phyloP scores from a whole-genome alignment of 257 asterid species.

The Scutellaria minor region DNA sequence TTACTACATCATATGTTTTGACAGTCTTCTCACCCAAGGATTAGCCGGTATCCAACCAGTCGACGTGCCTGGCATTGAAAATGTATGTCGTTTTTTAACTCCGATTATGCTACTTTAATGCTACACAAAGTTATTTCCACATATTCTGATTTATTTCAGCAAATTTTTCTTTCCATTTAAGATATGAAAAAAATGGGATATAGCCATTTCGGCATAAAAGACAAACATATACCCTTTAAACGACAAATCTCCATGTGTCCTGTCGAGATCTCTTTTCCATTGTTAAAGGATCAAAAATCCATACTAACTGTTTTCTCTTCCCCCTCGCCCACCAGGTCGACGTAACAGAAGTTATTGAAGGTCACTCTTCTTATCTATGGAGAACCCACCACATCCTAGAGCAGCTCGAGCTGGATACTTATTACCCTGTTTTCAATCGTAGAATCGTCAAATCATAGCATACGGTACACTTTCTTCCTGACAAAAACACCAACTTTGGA shows the following conservation, averaged over 20 bases:
- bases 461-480: not conserved
- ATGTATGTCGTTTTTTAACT: conserved; percentile 48
- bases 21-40: conserved; percentile 97
- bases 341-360: conserved; percentile 77
- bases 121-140: not conserved
- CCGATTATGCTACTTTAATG: not conserved
- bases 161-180: no score
- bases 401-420: conserved; percentile 76
- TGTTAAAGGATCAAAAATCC: not conserved
- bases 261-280: no score
- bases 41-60: conserved; percentile 95
- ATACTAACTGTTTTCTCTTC: not conserved
- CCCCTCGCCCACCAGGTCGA: conserved; percentile 58
- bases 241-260: no score
- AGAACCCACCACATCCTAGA: conserved; percentile 69
- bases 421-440: conserved; percentile 63
- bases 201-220: no score
- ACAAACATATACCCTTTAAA: no score
- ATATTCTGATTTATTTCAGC: no score
- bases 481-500: not conserved
- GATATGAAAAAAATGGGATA: no score
- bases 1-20: conserved; percentile 7
- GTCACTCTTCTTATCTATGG: conserved; percentile 93
- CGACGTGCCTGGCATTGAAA: conserved; percentile 84
- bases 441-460: conserved; percentile 37